A percentile compares a stretch with the other conserved stretches of the same genome.
Conservation (phyloP, 176 grass and related monocot species). For the Pontederia paniculata region DNA sequence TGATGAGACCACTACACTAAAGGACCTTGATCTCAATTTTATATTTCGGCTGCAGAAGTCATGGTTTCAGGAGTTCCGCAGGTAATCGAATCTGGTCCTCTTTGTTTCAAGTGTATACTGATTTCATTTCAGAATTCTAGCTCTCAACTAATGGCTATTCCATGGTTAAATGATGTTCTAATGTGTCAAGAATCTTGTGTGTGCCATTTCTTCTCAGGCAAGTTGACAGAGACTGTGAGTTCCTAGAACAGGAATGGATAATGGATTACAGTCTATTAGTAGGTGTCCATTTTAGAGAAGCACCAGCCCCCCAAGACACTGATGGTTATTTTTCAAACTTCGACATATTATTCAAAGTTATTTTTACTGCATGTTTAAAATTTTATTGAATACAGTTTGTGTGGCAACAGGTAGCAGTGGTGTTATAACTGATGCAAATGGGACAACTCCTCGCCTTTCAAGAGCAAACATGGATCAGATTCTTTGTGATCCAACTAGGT, state of each 20-base stretch:
- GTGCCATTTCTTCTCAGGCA: slow-evolving; percentile 37
- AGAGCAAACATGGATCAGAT: slow-evolving; percentile 68
- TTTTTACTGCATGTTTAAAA: not conserved
- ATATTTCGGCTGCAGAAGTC: slow-evolving; percentile 68
- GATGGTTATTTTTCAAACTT: slow-evolving; percentile 28
- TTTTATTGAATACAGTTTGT: not conserved
- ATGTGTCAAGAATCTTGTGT: too few relatives aligned
- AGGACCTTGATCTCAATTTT: slow-evolving; percentile 97
- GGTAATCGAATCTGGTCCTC: slow-evolving; percentile 35
- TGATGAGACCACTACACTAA: slow-evolving; percentile 85
- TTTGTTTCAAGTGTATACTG: not conserved
- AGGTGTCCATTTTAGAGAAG: slow-evolving; percentile 82
- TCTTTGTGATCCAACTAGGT: slow-evolving; percentile 81
- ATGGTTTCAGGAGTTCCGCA: slow-evolving; percentile 68
- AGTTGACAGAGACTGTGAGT: slow-evolving; percentile 72
- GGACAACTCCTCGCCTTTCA: slow-evolving; percentile 48
- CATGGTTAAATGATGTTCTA: too few relatives aligned
- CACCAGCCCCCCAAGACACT: slow-evolving; percentile 18
- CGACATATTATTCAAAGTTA: slow-evolving; percentile 15
- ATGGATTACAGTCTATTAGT: slow-evolving; percentile 97
- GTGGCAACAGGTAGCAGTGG: slow-evolving; percentile 54
- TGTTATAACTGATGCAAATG: slow-evolving; percentile 30
- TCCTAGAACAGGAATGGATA: slow-evolving; percentile 82
- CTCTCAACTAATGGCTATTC: too few relatives aligned
- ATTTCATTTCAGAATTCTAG: too few relatives aligned